Evolutionary conservation across 352 stramenopile genomes (phyloP), one percentile per base, ranked within the genome.

Genomic region (Phytopythium mirpurense): DNA sequence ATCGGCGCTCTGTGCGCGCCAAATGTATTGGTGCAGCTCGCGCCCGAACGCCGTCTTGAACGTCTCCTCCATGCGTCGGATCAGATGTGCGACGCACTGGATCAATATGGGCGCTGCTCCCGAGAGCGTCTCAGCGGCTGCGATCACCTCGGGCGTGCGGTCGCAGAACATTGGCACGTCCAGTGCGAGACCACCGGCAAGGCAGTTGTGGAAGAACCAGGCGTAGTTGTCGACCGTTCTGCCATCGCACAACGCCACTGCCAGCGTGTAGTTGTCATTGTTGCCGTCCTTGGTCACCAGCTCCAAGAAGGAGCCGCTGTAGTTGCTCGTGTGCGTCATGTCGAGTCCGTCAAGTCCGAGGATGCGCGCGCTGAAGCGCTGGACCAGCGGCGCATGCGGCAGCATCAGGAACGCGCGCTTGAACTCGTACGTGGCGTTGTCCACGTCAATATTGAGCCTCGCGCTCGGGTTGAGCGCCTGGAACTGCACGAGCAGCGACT

Each of bases 331-430:
- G 26, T 65, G 59, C 21, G 40, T 29, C 65, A 80, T 78, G 8
- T 67, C 51, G 19, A 61, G 36, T 3, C 61, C 63, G 47, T 65
- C 63, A 1, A 79, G 51, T 0, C 72, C 70, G 19, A 78, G 38
- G 19, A 83, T 58, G 4, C 24, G 51, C 44, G 60, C 37, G 19
- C 69, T 70, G 14, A 68, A 41, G 3, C 55, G 54, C 43, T 78
- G 64, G 5, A 76, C 15, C n/a, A 69, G 35, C 6, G 51, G 47
- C 7, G 70, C 64, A 27, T 73, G 65, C 6, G 69, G 72, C 23
- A 79, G 52, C 58, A 68, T 73, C 15, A 83, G 45, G 59, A 83
- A 83, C 26, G 69, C 69, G 5, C 69, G 67, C 34, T 60, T 68
- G 50, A 75, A 78, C 45, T 63, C 63, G n/a, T 72, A 58, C 14